These are phyloP conservation scores for Benincasa hispida DNA, from an alignment of 306 rosid species.

Conservation along the genomic window DNA sequence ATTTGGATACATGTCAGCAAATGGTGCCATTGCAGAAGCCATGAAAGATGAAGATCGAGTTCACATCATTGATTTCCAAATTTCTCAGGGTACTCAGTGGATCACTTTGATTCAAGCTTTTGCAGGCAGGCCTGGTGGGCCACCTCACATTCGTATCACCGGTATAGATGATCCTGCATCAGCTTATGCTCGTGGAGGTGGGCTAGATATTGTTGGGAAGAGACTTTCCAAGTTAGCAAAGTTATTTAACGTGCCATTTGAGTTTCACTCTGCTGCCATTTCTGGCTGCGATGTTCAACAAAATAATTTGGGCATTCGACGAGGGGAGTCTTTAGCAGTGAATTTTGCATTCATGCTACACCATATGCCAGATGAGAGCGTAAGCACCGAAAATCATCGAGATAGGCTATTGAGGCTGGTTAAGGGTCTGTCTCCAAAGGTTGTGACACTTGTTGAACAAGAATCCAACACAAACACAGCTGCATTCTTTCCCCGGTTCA, in stretches of 20 bases:
- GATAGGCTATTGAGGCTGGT: slow-evolving; percentile 70
- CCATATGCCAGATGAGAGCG: slow-evolving; percentile 94
- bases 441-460: slow-evolving; percentile 96
- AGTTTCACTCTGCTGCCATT: slow-evolving; percentile 61
- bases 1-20: slow-evolving; percentile 95
- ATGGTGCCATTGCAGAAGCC: slow-evolving; percentile 98
- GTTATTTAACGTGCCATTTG: slow-evolving; percentile 66
- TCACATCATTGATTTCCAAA: slow-evolving; percentile 91
- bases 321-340: slow-evolving; percentile 72
- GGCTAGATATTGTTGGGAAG: slow-evolving; percentile 59
- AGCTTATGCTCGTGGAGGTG: slow-evolving; percentile 92
- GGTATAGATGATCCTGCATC: slow-evolving; percentile 75
- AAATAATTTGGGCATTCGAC: slow-evolving; percentile 41
- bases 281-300: slow-evolving; percentile 65
- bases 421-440: slow-evolving; percentile 79
- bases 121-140: slow-evolving; percentile 97
- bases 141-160: slow-evolving; percentile 90
- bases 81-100: slow-evolving; percentile 95
- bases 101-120: slow-evolving; percentile 86
- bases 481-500: slow-evolving; percentile 66
- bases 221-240: slow-evolving; percentile 63
- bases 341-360: slow-evolving; percentile 91
- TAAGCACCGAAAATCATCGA: slow-evolving; percentile 72
- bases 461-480: slow-evolving; percentile 87
- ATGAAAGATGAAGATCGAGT: slow-evolving; percentile 73